These are phyloP conservation scores for Tylopilus plumbeoviolaceoides DNA, from an alignment of 768 basidiomycete genomes.

Conservation along the genomic window DNA sequence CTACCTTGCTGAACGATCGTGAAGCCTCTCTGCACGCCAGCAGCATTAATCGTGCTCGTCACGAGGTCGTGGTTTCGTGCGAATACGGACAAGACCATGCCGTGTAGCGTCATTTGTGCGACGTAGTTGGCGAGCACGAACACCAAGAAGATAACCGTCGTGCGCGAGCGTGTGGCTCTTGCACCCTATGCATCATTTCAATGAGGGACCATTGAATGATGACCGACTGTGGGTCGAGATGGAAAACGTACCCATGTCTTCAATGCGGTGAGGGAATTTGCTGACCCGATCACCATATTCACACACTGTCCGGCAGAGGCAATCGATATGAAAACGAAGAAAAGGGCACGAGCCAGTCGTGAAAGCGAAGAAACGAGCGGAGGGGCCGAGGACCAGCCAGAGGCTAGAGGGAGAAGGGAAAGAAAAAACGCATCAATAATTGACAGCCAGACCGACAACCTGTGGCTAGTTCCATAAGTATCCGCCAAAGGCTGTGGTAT, in stretches of 20 bases:
- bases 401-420: neutral
- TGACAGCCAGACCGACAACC: neutral
- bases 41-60: constrained; percentile 27
- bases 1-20: constrained; percentile 14
- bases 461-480: no score
- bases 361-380: neutral
- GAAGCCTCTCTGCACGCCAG: constrained; percentile 24
- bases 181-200: constrained; percentile 33
- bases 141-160: constrained; percentile 46
- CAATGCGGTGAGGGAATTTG: neutral
- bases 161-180: constrained; percentile 46
- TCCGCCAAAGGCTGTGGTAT: no score
- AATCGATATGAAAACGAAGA: neutral
- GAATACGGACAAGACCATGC: constrained; percentile 36
- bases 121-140: constrained; percentile 41
- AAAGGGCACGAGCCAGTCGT: constrained; percentile 15
- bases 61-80: constrained; percentile 32
- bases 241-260: constrained; percentile 14
- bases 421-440: neutral
- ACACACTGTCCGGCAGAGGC: neutral
- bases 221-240: no score
- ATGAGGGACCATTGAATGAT: no score
- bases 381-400: neutral
- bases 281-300: neutral
- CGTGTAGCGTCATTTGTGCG: constrained; percentile 40